phyloP scores from a whole-genome alignment of 306 rosid species.

The Cajanus cajan region DNA sequence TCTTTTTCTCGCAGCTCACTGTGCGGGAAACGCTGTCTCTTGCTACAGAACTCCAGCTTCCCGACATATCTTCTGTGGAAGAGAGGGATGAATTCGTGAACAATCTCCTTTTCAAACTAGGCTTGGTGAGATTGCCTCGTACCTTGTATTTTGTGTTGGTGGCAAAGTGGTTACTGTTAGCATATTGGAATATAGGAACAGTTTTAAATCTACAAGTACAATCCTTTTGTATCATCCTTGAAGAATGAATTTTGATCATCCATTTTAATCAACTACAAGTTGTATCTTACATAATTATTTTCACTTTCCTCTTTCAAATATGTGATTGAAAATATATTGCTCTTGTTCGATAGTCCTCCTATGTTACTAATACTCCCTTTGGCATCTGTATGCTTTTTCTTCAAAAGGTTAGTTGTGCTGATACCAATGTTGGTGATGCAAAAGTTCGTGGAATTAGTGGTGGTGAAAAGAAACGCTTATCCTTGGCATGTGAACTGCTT shows the following conservation, averaged over 20 bases:
- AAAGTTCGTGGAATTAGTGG: constrained; percentile 92
- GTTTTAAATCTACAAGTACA: constrained; percentile 17
- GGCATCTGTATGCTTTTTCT: constrained; percentile 28
- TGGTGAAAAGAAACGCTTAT: constrained; percentile 92
- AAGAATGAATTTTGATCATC: constrained; percentile 3
- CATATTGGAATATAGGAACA: background rate
- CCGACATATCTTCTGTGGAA: constrained; percentile 54
- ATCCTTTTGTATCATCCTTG: background rate
- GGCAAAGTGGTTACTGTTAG: constrained; percentile 8
- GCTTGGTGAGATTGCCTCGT: constrained; percentile 60
- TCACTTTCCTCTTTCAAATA: constrained; percentile 21
- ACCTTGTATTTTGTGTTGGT: background rate
- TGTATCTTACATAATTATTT: constrained; percentile 9
- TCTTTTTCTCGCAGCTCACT: constrained; percentile 90
- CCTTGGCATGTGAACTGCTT: constrained; percentile 88
- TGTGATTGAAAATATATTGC: constrained; percentile 21
- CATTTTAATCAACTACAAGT: background rate
- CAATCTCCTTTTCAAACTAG: constrained; percentile 73
- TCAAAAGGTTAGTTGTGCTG: constrained; percentile 88
- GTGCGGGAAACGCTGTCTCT: constrained; percentile 85
- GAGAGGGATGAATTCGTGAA: constrained; percentile 79
- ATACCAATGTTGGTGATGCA: constrained; percentile 81
- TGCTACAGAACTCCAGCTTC: constrained; percentile 85
- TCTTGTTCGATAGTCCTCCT: background rate
- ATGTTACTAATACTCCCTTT: constrained; percentile 27